Conservation (phyloP, 2,329 filamentous ascomycete genomes). For the Hymenoscyphus occultus region DNA sequence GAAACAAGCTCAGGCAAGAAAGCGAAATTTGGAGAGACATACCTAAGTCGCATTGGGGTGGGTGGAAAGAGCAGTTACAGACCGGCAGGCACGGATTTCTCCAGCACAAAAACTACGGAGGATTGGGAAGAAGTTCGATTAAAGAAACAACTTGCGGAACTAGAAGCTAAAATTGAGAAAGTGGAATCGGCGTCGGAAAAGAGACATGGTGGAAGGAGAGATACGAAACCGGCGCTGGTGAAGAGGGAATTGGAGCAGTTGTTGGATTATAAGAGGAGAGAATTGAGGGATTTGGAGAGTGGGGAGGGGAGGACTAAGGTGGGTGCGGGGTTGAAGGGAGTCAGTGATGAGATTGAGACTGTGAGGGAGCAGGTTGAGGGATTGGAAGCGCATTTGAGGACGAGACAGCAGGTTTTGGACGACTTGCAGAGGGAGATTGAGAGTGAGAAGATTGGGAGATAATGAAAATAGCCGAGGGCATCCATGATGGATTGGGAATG, state of each 20-base stretch:
- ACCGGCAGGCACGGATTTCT: conserved; percentile 86
- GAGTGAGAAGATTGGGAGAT: conserved; percentile 61
- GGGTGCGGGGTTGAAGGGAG: conserved; percentile 70
- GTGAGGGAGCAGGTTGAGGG: conserved; percentile 95
- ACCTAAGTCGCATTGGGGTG: conserved; percentile 82
- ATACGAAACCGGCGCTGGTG: conserved; percentile 83
- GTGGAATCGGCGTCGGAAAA: conserved; percentile 72
- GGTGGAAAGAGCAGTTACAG: conserved; percentile 75
- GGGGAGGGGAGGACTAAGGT: conserved; percentile 66
- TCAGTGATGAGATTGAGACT: conserved; percentile 81
- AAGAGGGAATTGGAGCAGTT: conserved; percentile 93
- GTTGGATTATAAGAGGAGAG: conserved; percentile 88
- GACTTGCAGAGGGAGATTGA: conserved; percentile 81
- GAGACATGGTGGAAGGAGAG: conserved; percentile 60
- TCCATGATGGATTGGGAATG: background rate
- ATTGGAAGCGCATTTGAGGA: conserved; percentile 75
- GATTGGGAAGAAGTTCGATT: conserved; percentile 98
- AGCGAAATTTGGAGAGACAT: conserved; percentile 96
- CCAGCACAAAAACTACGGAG: conserved; percentile 74
- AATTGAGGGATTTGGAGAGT: conserved; percentile 71
- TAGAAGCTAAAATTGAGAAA: conserved; percentile 82
- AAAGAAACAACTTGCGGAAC: conserved; percentile 85
- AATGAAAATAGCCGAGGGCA: background rate
- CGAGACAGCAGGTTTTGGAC: conserved; percentile 71
- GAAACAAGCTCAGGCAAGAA: conserved; percentile 83